Conservation (phyloP, 1,284 basidiomycete species). For the Fistulinella cinereoalba region DNA sequence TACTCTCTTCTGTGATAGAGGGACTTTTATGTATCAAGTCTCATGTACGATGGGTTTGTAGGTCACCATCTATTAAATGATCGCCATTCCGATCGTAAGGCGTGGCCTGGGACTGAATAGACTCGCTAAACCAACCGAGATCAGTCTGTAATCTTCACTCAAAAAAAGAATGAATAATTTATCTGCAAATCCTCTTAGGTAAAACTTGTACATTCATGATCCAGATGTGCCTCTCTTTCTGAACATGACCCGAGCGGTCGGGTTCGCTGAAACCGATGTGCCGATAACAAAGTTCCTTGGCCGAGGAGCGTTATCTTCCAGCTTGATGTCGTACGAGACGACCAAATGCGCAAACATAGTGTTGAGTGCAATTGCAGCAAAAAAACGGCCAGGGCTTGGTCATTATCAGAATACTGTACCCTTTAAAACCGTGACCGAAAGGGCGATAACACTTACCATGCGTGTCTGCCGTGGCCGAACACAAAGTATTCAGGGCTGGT, state of each 20-base stretch:
- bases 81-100: no score
- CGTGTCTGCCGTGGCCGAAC: constrained; percentile 19
- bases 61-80: background rate
- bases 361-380: constrained; percentile 29
- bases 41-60: background rate
- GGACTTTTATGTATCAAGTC: background rate
- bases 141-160: no score
- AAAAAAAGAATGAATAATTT: no score
- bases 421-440: background rate
- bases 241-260: background rate
- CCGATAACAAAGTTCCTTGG: background rate
- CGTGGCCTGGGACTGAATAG: no score
- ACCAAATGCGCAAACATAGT: constrained; percentile 31
- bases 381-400: constrained; percentile 25
- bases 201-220: background rate
- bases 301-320: constrained; percentile 12
- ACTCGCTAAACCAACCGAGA: no score
- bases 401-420: no score
- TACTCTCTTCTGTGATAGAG: background rate
- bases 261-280: background rate
- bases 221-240: background rate
- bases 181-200: background rate
- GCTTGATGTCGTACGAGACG: constrained; percentile 29
- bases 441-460: constrained; percentile 13
- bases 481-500: constrained; percentile 11